Base-by-base conservation (phyloP, 805 yeast species). In the Kazachstania africana region DNA sequence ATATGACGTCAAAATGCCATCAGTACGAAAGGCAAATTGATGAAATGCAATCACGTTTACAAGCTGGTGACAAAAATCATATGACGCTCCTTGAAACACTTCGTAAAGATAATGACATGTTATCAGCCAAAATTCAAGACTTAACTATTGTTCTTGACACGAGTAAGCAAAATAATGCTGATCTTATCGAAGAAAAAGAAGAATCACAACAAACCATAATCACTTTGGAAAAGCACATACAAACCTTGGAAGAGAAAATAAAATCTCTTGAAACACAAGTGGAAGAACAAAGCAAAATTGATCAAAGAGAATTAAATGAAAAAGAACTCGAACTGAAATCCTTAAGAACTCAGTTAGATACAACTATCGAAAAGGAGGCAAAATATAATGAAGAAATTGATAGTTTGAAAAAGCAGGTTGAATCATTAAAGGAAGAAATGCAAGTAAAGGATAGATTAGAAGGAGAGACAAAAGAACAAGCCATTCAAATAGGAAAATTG, bases 401-500 rank as follows among this genome's bases (percentile, higher is more conserved):
- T 32, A 27, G 37, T 13, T 31, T 61, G 32, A 36, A 52, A 34
- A 16, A 43, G 32, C 30, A 51, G 38, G 33, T 54, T 28, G 39
- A 35, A 16, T 27, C 36, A 14, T 35, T 56, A 35, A 38, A 40
- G 17, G 41, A 38, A 16, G 42, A 39, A 8, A 39, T 46, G 4
- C 48, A 36, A 5, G 45, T 36, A 36, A 50, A 35, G 36, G 36
- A 45, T 1, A 63, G 60, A 45, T 62, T 65, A 31, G 80, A 67
- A 48, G 60, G 53, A 32, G 85, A 66, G 50, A 62, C 67, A 27
- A 75, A 63, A 61, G 85, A 68, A 38, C 85, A 83, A 55, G 83
- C 76, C 36, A 60, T 87, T 21, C 69, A 76, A 31, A 73, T 91
- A 31, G 97, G 97, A 2, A 91, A 88, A 51, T 66, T 91, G 30